Evolutionary conservation across 768 basidiomycete genomes (phyloP).

Genomic region (Mycena polygramma): DNA sequence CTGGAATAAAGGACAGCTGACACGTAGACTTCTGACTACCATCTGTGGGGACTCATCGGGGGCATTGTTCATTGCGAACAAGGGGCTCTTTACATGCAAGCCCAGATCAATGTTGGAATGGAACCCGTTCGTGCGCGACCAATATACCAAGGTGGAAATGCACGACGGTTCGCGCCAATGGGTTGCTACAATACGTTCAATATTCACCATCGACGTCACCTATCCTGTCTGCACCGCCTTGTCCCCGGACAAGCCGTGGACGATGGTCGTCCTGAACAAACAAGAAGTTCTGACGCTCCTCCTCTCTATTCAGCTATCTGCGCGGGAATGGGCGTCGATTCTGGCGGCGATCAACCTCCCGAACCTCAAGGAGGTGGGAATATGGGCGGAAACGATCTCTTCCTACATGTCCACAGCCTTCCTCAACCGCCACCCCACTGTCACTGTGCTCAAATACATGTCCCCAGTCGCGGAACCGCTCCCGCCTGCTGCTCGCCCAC

Average conservation of each 20-base stretch:
- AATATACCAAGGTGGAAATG: constrained; percentile 10
- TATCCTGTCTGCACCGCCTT: constrained; percentile 16
- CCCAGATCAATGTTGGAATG: constrained; percentile 12
- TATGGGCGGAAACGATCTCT: constrained; percentile 22
- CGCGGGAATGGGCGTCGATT: constrained; percentile 19
- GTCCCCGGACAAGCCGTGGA: constrained; percentile 5
- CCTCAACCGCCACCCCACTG: constrained; percentile 25
- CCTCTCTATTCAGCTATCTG: constrained; percentile 19
- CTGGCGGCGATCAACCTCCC: constrained; percentile 14
- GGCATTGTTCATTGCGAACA: constrained; percentile 11
- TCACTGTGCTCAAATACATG: constrained; percentile 25
- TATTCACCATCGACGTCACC: constrained; percentile 1
- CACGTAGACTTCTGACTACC: not conserved
- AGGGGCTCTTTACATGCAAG: constrained; percentile 24
- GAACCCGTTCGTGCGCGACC: constrained; percentile 21
- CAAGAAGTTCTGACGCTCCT: constrained; percentile 2
- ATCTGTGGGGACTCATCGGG: constrained; percentile 18
- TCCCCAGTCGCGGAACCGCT: not conserved
- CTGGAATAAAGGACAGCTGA: not conserved
- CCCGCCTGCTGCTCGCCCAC: not conserved
- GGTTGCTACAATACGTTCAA: constrained; percentile 25
- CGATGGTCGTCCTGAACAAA: constrained; percentile 20
- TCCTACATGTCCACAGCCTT: constrained; percentile 12
- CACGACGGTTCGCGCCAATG: constrained; percentile 32
- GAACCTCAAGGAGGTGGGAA: constrained; percentile 13